These are phyloP conservation scores for Micractinium sp. DNA, from an alignment of 139 green algal genomes.

Conservation along the genomic window DNA sequence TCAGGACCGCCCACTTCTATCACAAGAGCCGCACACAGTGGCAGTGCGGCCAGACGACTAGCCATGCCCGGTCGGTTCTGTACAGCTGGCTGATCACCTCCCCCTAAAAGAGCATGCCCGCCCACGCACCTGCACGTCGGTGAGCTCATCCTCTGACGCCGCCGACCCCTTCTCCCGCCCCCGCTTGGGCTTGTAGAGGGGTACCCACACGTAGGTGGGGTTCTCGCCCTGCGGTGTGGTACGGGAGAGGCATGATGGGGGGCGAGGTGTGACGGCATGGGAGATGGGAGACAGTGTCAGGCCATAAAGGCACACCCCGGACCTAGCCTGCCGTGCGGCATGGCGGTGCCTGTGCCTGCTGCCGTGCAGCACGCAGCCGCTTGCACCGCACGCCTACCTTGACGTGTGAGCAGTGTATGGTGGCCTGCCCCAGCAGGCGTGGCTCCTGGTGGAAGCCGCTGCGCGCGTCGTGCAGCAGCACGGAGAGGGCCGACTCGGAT, in stretches of 20 bases:
- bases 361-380: background rate
- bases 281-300: background rate
- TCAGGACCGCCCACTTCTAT: too few species aligned
- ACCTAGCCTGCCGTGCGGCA: too few species aligned
- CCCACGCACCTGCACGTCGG: slow-evolving; percentile 53
- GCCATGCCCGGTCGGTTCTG: too few species aligned
- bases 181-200: slow-evolving; percentile 42
- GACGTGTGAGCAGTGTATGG: slow-evolving; percentile 49
- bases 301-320: background rate
- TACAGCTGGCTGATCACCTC: background rate
- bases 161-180: background rate
- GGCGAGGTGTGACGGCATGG: background rate
- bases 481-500: slow-evolving; percentile 34
- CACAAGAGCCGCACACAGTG: too few species aligned
- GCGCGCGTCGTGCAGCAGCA: slow-evolving; percentile 49
- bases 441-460: background rate
- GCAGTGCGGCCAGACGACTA: too few species aligned
- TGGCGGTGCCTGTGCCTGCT: background rate
- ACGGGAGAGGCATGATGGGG: too few species aligned
- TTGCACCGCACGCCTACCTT: background rate
- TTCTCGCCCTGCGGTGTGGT: slow-evolving; percentile 37
- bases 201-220: slow-evolving; percentile 82
- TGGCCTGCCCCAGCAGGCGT: slow-evolving; percentile 50
- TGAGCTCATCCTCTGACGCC: slow-evolving; percentile 21
- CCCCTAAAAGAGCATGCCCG: too few species aligned